Base-by-base conservation (phyloP, 1,284 basidiomycete genomes). In the Pseudozyma thailandica region DNA sequence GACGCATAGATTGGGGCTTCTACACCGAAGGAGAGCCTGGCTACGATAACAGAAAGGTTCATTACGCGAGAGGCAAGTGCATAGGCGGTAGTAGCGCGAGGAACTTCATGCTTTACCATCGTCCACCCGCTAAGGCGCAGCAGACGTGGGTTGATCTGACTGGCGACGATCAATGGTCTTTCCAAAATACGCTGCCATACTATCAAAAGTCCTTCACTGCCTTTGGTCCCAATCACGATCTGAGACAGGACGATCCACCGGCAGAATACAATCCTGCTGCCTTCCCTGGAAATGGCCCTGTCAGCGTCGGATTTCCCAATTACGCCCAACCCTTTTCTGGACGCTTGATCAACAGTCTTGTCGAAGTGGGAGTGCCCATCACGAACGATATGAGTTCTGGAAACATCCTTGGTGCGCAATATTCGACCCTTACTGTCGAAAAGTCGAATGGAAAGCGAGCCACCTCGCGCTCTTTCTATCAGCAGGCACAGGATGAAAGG, bases 401-500 rank as follows among this genome's bases (percentile, higher is more conserved):
- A 13, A 68, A 75, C 46, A 60, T 81, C 6, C 61, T 76, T n/a
- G 77, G 74, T n/a, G 82, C 77, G 4, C 82, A 84, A 50, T 78
- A 75, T 48, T 64, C 62, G 21, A 62, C 63, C 9, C 27, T 62
- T 39, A 73, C 74, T 20, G 39, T 76, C 21, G 56, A 78, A 20
- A 39, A 61, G 7, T 30, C 35, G 13, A 53, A 54, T 21, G 66
- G 73, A 4, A 57, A 59, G n/a, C 44, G 75, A 0, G 60, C 74
- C 20, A 69, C 68, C 20, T 78, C 75, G 38, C 54, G 73, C 10
- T 62, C 62, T 0, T 74, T 74, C 52, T 76, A 69, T 55, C 48
- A 56, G n/a, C 71, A 54, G 31, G 60, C 66, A 1, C 12, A 49
- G 41, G 30, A 50, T 13, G 47, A 60, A 0, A 55, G 58, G 25